Evolutionary conservation across 2,329 filamentous ascomycete species (phyloP).

Genomic region (Bipolaris gigantea): DNA sequence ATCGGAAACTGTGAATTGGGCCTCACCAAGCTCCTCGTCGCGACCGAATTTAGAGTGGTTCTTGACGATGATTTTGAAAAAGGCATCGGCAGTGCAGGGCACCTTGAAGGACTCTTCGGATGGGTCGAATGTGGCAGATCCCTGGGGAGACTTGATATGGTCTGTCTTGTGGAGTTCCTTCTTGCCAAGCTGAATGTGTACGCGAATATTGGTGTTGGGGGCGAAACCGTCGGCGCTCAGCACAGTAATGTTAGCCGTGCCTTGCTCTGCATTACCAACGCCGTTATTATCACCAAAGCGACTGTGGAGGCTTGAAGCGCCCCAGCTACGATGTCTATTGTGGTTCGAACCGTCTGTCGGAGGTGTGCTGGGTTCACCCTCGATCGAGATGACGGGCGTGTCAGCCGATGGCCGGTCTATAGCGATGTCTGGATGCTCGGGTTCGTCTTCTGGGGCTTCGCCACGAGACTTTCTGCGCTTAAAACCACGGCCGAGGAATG

Average conservation of each 20-base stretch:
- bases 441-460: constrained; percentile 45
- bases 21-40: constrained; percentile 82
- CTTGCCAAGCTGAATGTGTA: constrained; percentile 66
- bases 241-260: constrained; percentile 78
- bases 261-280: constrained; percentile 61
- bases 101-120: constrained; percentile 73
- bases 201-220: constrained; percentile 74
- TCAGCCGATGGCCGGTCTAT: constrained; percentile 38
- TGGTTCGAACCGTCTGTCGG: constrained; percentile 27
- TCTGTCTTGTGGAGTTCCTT: constrained; percentile 93
- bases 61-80: constrained; percentile 84
- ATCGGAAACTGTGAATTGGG: constrained; percentile 90
- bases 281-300: constrained; percentile 41
- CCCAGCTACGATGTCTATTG: constrained; percentile 40
- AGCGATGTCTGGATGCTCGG: constrained; percentile 51
- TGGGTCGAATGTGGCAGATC: constrained; percentile 54
- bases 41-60: constrained; percentile 83
- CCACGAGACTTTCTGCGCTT: constrained; percentile 67
- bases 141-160: constrained; percentile 73
- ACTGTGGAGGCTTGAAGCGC: constrained; percentile 47
- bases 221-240: constrained; percentile 79
- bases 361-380: constrained; percentile 21
- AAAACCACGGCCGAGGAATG: constrained; percentile 85
- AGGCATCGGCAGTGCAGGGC: constrained; percentile 75
- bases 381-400: constrained; percentile 38